Evolutionary conservation across 306 rosid genomes (phyloP).

Genomic region (Pterocarpus santalinus): DNA sequence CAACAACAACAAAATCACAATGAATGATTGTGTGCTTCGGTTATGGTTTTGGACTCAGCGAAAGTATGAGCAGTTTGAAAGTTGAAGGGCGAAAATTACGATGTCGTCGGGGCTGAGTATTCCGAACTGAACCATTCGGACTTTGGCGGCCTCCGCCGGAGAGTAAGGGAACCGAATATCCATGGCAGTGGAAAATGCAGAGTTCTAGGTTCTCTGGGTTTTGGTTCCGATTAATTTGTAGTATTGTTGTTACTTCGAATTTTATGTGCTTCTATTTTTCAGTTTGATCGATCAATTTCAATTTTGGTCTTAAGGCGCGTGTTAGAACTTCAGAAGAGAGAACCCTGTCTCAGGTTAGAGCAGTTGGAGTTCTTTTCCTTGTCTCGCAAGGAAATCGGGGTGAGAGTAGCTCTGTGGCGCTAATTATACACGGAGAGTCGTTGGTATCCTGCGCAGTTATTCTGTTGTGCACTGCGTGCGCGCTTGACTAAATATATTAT

Average conservation of each 20-base stretch:
- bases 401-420: fast-evolving
- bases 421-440: conserved; percentile 66
- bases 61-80: no score
- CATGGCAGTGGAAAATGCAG: conserved; percentile 58
- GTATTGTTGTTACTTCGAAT: not conserved
- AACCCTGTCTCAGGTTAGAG: no score
- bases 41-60: not conserved
- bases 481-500: not conserved
- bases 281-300: not conserved
- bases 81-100: conserved; percentile 56
- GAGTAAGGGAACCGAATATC: conserved; percentile 94
- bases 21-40: not conserved
- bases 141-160: conserved; percentile 95
- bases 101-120: conserved; percentile 95
- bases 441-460: conserved; percentile 44
- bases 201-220: conserved; percentile 44
- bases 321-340: no score
- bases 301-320: no score
- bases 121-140: conserved; percentile 90
- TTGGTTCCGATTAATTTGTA: conserved; percentile 23
- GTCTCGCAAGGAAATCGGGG: conserved; percentile 21
- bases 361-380: no score
- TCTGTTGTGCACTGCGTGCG: not conserved
- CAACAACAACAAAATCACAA: not conserved
- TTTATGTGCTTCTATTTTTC: no score